Evolutionary conservation across 805 yeast species (phyloP).

Genomic region (Yamadazyma kitorensis): DNA sequence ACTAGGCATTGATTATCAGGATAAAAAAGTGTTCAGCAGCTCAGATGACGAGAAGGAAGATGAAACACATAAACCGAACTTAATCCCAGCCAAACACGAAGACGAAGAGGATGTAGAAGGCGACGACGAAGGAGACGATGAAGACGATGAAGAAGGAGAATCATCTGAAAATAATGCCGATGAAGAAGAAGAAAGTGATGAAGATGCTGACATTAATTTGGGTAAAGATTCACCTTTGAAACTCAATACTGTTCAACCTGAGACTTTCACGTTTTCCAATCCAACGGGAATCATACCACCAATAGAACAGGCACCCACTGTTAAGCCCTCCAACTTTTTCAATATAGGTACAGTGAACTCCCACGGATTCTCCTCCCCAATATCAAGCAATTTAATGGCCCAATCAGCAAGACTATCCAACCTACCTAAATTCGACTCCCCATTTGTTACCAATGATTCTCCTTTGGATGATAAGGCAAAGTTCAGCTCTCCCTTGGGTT

Average conservation of each 20-base stretch:
- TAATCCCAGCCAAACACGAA: conserved; percentile 1
- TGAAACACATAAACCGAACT: no score
- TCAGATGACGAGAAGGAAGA: conserved; percentile 12
- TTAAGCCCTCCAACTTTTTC: neutral
- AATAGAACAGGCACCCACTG: conserved; percentile 16
- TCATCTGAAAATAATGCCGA: conserved; percentile 14
- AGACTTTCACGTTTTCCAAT: conserved; percentile 12
- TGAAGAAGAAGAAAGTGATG: conserved; percentile 31
- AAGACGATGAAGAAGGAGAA: conserved; percentile 7
- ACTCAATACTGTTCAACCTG: conserved; percentile 23
- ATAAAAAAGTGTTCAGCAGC: conserved; percentile 11
- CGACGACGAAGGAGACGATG: conserved; percentile 13
- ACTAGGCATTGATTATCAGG: conserved; percentile 11
- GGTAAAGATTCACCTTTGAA: conserved; percentile 24
- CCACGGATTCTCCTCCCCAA: conserved; percentile 17
- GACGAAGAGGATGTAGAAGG: conserved; percentile 10
- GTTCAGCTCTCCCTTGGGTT: conserved; percentile 12
- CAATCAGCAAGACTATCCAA: conserved; percentile 6
- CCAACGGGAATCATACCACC: conserved; percentile 12
- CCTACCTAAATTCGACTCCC: conserved; percentile 17
- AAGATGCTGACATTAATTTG: conserved; percentile 30
- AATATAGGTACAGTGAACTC: conserved; percentile 7
- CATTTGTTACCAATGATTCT: conserved; percentile 12
- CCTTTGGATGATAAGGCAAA: conserved; percentile 12
- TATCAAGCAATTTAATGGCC: conserved; percentile 4